A percentile compares a stretch with the other conserved stretches of the same genome.
phyloP scores from a whole-genome alignment of 345 rosid genomes.

The Salix arbutifolia region DNA sequence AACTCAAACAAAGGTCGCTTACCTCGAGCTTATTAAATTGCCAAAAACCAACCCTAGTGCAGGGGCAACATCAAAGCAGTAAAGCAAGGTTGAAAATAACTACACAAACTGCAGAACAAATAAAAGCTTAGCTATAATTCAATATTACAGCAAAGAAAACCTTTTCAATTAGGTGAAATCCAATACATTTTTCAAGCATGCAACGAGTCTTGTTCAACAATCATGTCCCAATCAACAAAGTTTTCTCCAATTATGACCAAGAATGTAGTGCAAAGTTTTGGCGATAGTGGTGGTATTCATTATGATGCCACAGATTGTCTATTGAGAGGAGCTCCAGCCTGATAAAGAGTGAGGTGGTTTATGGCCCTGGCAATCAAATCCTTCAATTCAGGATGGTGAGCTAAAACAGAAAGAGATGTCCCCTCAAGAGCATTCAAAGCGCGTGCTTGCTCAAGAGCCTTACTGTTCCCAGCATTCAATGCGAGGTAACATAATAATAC shows the following conservation, averaged over 20 bases:
- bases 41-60: background rate
- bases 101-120: background rate
- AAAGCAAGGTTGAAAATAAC: background rate
- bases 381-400: constrained; percentile 44
- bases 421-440: constrained; percentile 44
- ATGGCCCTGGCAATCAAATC: constrained; percentile 45
- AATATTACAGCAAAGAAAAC: background rate
- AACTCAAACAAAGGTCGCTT: background rate
- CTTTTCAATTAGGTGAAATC: background rate
- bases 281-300: background rate
- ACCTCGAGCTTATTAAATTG: background rate
- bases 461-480: constrained; percentile 45
- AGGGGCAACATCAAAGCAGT: background rate
- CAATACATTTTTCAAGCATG: background rate
- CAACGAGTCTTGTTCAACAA: background rate
- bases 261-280: constrained; percentile 1
- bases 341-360: constrained; percentile 47
- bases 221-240: background rate
- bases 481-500: constrained; percentile 49
- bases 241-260: background rate
- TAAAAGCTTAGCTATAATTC: background rate
- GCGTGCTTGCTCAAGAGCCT: constrained; percentile 56
- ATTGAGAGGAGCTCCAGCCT: constrained; percentile 38
- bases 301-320: constrained; percentile 23
- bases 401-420: constrained; percentile 38